Conservation (phyloP, 164 flowering plant species). For the Buxus sempervirens region DNA sequence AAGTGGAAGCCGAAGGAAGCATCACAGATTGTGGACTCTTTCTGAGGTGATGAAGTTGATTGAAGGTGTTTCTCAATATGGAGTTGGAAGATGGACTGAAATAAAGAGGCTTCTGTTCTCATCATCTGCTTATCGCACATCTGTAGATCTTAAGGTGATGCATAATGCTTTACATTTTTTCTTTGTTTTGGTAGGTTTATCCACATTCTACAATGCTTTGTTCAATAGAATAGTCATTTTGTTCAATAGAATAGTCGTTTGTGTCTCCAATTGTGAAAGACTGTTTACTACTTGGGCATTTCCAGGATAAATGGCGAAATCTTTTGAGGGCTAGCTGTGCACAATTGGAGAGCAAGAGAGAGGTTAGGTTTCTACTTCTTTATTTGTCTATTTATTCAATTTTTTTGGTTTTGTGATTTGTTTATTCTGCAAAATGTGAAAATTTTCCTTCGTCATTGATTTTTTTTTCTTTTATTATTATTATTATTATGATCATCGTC, state of each 20-base stretch:
- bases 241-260: background rate
- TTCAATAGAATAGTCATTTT: background rate
- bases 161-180: background rate
- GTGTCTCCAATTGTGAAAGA: constrained; percentile 2
- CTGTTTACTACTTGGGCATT: background rate
- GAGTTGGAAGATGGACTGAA: constrained; percentile 75
- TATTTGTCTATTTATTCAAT: too few species aligned
- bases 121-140: constrained; percentile 53
- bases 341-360: constrained; percentile 27
- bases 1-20: constrained; percentile 34
- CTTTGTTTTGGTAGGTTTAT: too few species aligned
- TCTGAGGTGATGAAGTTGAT: constrained; percentile 61
- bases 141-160: constrained; percentile 71
- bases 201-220: too few species aligned
- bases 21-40: constrained; percentile 50
- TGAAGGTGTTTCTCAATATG: constrained; percentile 63
- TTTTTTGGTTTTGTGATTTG: background rate
- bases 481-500: too few species aligned
- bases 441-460: background rate
- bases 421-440: background rate
- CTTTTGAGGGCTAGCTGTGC: constrained; percentile 55
- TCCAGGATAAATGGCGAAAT: constrained; percentile 86
- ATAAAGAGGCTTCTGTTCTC: constrained; percentile 56
- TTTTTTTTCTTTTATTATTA: too few species aligned
- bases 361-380: constrained; percentile 34